phyloP scores from a whole-genome alignment of 1,139 yeast genomes.

The Suhomyces maxii region DNA sequence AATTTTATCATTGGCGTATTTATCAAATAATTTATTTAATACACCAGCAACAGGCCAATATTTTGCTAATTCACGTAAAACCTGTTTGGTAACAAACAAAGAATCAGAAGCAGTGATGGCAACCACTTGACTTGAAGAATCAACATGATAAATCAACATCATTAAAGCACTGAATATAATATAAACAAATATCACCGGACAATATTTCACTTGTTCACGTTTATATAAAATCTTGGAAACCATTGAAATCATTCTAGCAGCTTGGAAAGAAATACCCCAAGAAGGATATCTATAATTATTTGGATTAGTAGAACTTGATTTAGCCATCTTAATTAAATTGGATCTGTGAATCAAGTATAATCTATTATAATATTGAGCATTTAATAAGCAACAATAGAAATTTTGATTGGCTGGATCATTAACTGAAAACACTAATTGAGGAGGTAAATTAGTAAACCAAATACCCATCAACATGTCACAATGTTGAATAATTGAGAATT shows the following conservation, averaged over 20 bases:
- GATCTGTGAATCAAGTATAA: conserved; percentile 73
- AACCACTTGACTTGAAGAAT: conserved; percentile 56
- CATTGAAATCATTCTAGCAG: conserved; percentile 76
- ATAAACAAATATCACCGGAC: conserved; percentile 59
- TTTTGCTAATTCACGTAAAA: conserved; percentile 52
- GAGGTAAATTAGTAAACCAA: conserved; percentile 73
- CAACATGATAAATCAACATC: conserved; percentile 74
- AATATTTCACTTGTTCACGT: conserved; percentile 50
- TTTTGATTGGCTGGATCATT: conserved; percentile 53
- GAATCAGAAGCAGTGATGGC: conserved; percentile 63
- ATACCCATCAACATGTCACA: conserved; percentile 81
- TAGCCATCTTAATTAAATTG: conserved; percentile 57
- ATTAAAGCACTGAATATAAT: conserved; percentile 68
- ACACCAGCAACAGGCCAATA: conserved; percentile 48
- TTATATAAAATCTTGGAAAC: conserved; percentile 61
- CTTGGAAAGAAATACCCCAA: conserved; percentile 84
- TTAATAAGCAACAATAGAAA: conserved; percentile 61
- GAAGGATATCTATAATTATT: conserved; percentile 66
- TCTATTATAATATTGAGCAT: conserved; percentile 72
- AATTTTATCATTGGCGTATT: conserved; percentile 47
- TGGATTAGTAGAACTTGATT: conserved; percentile 42
- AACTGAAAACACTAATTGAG: conserved; percentile 61
- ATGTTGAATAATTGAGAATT: conserved; percentile 60
- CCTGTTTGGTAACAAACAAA: conserved; percentile 50
- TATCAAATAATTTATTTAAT: conserved; percentile 42